A percentile compares a stretch with the other conserved stretches of the same genome.
Evolutionary conservation across 257 asterid genomes (phyloP).

Genomic region (Solanum clarkiae): DNA sequence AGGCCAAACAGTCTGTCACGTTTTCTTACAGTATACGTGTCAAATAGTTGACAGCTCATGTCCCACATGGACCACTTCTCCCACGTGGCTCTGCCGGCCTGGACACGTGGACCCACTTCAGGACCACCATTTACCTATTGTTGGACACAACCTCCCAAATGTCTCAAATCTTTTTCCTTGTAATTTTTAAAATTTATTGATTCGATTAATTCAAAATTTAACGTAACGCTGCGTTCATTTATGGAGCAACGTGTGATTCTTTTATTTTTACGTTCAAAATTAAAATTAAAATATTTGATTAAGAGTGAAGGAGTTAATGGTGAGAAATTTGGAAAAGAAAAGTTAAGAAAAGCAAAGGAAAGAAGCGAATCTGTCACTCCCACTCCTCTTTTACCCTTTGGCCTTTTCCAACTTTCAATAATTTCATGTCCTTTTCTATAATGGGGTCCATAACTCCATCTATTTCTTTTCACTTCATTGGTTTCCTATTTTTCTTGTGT

Average conservation of each 20-base stretch:
- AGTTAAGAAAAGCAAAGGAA: not conserved
- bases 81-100: constrained; percentile 80
- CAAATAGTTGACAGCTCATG: not conserved
- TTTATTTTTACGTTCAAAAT: not conserved
- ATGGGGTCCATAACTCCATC: constrained; percentile 45
- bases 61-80: constrained; percentile 63
- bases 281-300: not conserved
- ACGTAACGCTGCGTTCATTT: not conserved
- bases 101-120: constrained; percentile 43
- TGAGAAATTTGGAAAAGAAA: not conserved
- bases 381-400: not conserved
- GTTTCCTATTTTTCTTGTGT: not conserved
- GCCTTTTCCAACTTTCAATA: constrained; percentile 14
- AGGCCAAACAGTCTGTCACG: constrained; percentile 30
- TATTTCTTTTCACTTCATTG: constrained; percentile 10
- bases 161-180: not conserved
- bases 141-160: not conserved
- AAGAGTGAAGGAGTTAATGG: not conserved
- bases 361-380: not conserved
- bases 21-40: constrained; percentile 24
- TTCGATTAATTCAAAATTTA: not conserved
- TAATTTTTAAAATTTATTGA: not conserved
- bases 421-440: constrained; percentile 46
- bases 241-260: not conserved
- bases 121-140: constrained; percentile 46